Evolutionary conservation across 345 rosid species (phyloP).

Genomic region (Sisymbrium altissimum): DNA sequence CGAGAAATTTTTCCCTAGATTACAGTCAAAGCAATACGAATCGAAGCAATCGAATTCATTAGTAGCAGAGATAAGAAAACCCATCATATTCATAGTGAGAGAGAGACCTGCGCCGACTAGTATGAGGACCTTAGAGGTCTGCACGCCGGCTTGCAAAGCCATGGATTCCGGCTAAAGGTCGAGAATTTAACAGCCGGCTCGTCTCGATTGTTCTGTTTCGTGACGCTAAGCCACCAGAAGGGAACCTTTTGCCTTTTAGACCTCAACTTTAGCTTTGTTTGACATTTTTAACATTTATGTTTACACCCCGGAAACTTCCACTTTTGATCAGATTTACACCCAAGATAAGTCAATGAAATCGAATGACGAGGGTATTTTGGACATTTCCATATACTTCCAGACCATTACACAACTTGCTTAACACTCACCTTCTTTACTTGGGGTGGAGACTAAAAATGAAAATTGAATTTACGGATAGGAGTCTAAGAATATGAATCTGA

Average conservation of each 20-base stretch:
- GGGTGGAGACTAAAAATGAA: not conserved
- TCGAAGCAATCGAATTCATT: not conserved
- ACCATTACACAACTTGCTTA: constrained; percentile 17
- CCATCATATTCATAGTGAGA: not conserved
- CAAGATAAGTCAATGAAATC: not conserved
- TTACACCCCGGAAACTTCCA: constrained; percentile 9
- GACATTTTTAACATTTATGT: not conserved
- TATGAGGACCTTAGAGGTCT: constrained; percentile 74
- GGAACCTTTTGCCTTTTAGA: constrained; percentile 24
- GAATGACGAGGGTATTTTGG: constrained; percentile 14
- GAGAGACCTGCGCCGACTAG: constrained; percentile 78
- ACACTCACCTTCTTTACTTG: not conserved
- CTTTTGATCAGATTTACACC: not conserved
- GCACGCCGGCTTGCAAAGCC: constrained; percentile 89
- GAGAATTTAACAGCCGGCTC: not conserved
- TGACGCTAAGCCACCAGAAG: constrained; percentile 19
- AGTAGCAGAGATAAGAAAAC: not conserved
- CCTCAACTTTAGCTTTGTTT: constrained; percentile 11
- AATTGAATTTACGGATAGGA: not conserved
- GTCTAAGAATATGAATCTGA: not conserved
- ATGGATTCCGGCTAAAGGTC: constrained; percentile 34
- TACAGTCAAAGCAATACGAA: constrained; percentile 17
- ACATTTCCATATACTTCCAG: not conserved
- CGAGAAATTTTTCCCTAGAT: not conserved
- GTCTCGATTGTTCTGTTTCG: constrained; percentile 28